Base-by-base conservation (phyloP, 306 rosid species). In the Lupinus albus region DNA sequence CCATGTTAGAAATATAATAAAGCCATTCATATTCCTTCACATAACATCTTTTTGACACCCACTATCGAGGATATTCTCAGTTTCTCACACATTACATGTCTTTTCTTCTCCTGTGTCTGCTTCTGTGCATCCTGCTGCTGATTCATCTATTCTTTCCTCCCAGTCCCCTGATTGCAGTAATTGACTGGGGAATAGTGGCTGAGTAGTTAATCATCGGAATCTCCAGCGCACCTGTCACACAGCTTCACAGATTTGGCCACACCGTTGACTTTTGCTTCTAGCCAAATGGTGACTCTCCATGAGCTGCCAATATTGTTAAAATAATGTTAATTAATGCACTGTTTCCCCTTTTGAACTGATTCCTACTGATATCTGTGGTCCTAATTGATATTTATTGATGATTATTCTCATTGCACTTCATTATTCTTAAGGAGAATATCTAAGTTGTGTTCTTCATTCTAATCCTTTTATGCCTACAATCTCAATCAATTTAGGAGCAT, bases 91-190 rank as follows among this genome's bases (percentile, higher is more conserved):
- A 49, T 11, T 67, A 1, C 72, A 6, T 54, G 32, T 55, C 6
- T 21, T 17, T 39, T 68, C 64, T 41, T 16, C 51, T 35, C 41
- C 47, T 51, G 50, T 67, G 62, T 42, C 73, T 38, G 38, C 28
- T 53, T 12, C 10, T 30, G 48, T 55, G 28, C 62, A 36, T 67
- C 73, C 25, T 64, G 30, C 14, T 9, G 13, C 70, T 64, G 11
- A 47, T 47, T 64, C 55, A 61, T 61, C 35, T 39, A 17, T 61
- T 65, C 6, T 33, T 25, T 11, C 28, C 44, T 39, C 38, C 21
- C 7, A 39, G 53, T 39, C 42, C 8, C 54, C 4, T 21, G 64
- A 68, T 6, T 45, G 11, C 33, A 48, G 16, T 32, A 32, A 54
- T 63, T 38, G 11, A 21, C 28, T 68, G 35, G 65, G 51, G 15